phyloP scores from a whole-genome alignment of 2,329 filamentous ascomycete species.

The Aureobasidium leucospermi region DNA sequence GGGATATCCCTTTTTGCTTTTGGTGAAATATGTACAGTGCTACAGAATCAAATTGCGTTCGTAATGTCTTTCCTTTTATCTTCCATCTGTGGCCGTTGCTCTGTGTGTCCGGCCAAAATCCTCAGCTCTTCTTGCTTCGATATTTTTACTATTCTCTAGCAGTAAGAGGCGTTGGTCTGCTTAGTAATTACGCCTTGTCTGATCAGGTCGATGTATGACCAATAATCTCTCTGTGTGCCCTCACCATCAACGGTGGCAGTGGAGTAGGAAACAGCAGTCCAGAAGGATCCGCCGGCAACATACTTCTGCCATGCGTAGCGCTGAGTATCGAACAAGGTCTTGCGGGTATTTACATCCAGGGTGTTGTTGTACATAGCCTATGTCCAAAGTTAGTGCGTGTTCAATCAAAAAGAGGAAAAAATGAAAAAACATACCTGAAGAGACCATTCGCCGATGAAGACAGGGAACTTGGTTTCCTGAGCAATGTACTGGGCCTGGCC shows the following conservation, averaged over 20 bases:
- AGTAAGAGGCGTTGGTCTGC: too few relatives aligned
- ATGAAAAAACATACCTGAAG: too few relatives aligned
- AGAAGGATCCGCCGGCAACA: slow-evolving; percentile 12
- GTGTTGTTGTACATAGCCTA: slow-evolving; percentile 19
- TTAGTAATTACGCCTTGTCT: slow-evolving; percentile 9
- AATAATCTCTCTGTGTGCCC: slow-evolving; percentile 18
- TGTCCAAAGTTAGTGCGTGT: too few relatives aligned
- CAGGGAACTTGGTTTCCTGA: slow-evolving; percentile 19
- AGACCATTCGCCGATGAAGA: slow-evolving; percentile 27
- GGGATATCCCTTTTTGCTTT: too few relatives aligned
- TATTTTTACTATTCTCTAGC: too few relatives aligned
- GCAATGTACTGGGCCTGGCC: slow-evolving; percentile 17
- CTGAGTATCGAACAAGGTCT: slow-evolving; percentile 20
- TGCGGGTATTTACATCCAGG: slow-evolving; percentile 17
- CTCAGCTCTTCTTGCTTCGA: too few relatives aligned
- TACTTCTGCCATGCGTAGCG: slow-evolving; percentile 24
- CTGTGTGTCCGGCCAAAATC: too few relatives aligned
- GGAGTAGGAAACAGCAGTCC: slow-evolving; percentile 17
- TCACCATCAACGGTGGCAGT: slow-evolving; percentile 17
- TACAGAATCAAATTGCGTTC: too few relatives aligned
- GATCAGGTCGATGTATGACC: slow-evolving; percentile 16
- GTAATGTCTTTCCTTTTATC: too few relatives aligned
- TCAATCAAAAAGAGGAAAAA: too few relatives aligned
- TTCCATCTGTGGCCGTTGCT: too few relatives aligned
- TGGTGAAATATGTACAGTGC: too few relatives aligned